Evolutionary conservation across 2,329 filamentous ascomycete species (phyloP).

Genomic region (Aspergillus sergii): DNA sequence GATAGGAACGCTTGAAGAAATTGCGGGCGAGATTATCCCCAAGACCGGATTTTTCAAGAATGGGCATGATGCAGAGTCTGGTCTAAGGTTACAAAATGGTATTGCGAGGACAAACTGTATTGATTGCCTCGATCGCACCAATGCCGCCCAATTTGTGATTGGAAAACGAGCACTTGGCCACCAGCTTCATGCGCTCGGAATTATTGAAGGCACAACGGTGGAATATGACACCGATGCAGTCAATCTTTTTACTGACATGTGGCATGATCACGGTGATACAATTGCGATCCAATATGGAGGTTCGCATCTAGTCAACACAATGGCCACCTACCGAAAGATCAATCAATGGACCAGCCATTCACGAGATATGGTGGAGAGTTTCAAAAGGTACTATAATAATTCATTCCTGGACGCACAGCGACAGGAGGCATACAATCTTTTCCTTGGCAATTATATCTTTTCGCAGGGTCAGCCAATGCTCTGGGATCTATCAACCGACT

Average conservation of each 20-base stretch:
- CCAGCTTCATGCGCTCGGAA: conserved; percentile 87
- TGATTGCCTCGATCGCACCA: conserved; percentile 94
- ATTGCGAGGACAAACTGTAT: conserved; percentile 96
- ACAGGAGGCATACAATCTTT: conserved; percentile 96
- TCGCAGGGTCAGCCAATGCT: conserved; percentile 86
- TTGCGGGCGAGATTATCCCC: conserved; percentile 82
- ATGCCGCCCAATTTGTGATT: conserved; percentile 96
- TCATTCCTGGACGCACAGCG: conserved; percentile 97
- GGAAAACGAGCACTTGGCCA: conserved; percentile 91
- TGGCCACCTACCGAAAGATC: conserved; percentile 98
- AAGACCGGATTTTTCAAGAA: conserved; percentile 96
- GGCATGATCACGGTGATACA: conserved; percentile 95
- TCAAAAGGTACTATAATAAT: conserved; percentile 99
- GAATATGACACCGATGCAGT: conserved; percentile 95
- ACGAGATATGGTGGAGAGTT: conserved; percentile 97
- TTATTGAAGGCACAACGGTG: conserved; percentile 76
- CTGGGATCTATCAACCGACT: conserved; percentile 93
- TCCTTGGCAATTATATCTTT: conserved; percentile 94
- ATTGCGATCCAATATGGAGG: conserved; percentile 98
- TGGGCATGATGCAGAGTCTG: conserved; percentile 69
- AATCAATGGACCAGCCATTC: conserved; percentile 99
- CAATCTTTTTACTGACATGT: conserved; percentile 97
- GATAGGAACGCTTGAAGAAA: conserved; percentile 84
- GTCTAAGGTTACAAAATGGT: conserved; percentile 79
- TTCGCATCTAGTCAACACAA: conserved; percentile 96